Base-by-base conservation (phyloP, 768 basidiomycete genomes). In the Phylloporus scabripes region DNA sequence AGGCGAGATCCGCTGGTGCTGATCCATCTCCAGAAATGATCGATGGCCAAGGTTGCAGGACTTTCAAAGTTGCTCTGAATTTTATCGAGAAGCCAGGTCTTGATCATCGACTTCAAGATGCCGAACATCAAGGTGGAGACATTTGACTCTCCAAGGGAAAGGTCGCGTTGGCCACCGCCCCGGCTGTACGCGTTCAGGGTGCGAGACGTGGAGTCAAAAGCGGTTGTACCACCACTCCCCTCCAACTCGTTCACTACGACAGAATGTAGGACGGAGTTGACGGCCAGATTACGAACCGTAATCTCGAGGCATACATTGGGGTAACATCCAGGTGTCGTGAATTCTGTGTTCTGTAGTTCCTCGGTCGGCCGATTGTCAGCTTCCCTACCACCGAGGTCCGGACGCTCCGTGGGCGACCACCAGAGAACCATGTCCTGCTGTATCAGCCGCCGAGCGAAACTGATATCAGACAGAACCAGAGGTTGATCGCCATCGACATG, bases 21-120 rank as follows among this genome's bases (percentile, higher is more conserved):
- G 55, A 96, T 79, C 96, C 96, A 99, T 37, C 96, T 77, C 92
- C 94, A 97, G 71, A 98, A 97, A 68, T 98, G 93, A 60, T 94
- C 89, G 45, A 96, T 78, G 3, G 83, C 81, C 3, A 88, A 60
- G 2, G 78, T 75, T 0, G 87, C 83, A 0, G 85, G 82, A 50
- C 81, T 79, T 12, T 79, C 75, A 28, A 78, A 79, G 55, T 83
- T 77, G 52, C 77, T 72, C 55, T 81, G 81, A 45, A 92, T 80
- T 59, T 88, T 85, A 64, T 97, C 92, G 21, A 92, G 74, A 38
- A 93, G 80, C 96, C 96, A 98, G 0, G 76, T 70, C 63, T 90
- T 92, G 59, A 98, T 78, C 85, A 97, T 87, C 18, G 77, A 71
- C 61, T 91, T 93, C 50, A 98, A 72, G 48, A 92, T 81, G 32